These are phyloP conservation scores for Tricholomella constricta DNA, from an alignment of 768 basidiomycete genomes.

Conservation along the genomic window DNA sequence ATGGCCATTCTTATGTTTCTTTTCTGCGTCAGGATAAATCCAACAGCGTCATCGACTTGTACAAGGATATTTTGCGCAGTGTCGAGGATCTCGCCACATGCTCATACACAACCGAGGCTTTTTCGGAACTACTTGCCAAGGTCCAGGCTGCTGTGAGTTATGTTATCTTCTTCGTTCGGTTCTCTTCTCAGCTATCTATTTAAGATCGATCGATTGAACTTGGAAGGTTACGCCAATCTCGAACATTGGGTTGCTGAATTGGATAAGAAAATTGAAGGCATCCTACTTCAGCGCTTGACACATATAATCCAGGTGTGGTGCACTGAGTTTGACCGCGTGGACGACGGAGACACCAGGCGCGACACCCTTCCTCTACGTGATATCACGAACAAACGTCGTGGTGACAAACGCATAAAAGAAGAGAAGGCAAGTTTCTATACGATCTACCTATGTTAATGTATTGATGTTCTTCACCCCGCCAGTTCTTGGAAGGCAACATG, in stretches of 20 bases:
- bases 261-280: constrained; percentile 79
- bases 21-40: constrained; percentile 75
- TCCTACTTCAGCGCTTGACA: constrained; percentile 72
- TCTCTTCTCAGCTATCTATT: background rate
- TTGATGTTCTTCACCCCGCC: background rate
- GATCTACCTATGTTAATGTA: background rate
- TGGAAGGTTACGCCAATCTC: constrained; percentile 94
- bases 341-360: constrained; percentile 65
- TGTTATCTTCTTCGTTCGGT: background rate
- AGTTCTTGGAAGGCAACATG: constrained; percentile 77
- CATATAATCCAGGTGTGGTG: constrained; percentile 89
- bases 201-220: constrained; percentile 89
- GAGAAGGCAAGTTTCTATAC: constrained; percentile 60
- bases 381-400: constrained; percentile 62
- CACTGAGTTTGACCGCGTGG: constrained; percentile 75
- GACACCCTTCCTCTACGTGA: constrained; percentile 55
- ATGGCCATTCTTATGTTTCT: constrained; percentile 2
- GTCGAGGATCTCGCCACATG: constrained; percentile 90
- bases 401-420: constrained; percentile 72
- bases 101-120: constrained; percentile 80
- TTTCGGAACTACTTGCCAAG: constrained; percentile 72
- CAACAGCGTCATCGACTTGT: constrained; percentile 89
- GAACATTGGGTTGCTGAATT: constrained; percentile 90
- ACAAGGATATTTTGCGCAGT: constrained; percentile 79
- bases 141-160: constrained; percentile 80